A percentile compares a stretch with the other conserved stretches of the same genome.
Conservation (phyloP, 352 stramenopile species). For the Pythium phragmiticola region DNA sequence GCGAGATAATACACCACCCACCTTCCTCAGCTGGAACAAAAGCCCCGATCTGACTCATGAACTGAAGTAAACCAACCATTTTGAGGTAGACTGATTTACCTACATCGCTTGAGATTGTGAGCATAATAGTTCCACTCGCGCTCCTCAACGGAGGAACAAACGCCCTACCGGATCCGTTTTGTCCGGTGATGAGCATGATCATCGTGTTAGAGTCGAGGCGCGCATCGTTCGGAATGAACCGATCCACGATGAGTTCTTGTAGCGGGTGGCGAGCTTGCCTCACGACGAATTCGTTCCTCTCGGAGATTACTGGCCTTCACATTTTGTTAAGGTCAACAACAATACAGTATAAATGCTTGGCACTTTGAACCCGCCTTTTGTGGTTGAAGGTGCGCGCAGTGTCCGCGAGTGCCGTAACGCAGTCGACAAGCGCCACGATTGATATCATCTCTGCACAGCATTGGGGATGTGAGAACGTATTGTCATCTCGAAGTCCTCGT, state of each 20-base stretch:
- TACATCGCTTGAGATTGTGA: slow-evolving; percentile 18
- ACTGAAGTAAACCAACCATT: slow-evolving; percentile 81
- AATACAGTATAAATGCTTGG: background rate
- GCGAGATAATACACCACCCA: slow-evolving; percentile 13
- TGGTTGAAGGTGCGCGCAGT: slow-evolving; percentile 76
- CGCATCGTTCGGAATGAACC: slow-evolving; percentile 85
- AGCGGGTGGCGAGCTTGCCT: slow-evolving; percentile 74
- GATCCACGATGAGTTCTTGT: slow-evolving; percentile 80
- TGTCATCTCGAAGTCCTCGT: background rate
- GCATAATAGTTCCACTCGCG: background rate
- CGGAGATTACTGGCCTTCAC: slow-evolving; percentile 46
- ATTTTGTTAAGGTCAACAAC: background rate
- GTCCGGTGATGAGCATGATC: slow-evolving; percentile 74
- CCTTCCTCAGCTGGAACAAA: slow-evolving; percentile 78
- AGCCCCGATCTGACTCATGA: slow-evolving; percentile 82
- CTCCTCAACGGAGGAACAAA: background rate
- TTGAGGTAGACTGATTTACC: slow-evolving; percentile 88
- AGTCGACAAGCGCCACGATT: slow-evolving; percentile 68
- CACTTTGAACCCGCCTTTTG: slow-evolving; percentile 37
- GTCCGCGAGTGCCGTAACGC: slow-evolving; percentile 62
- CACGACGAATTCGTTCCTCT: slow-evolving; percentile 47
- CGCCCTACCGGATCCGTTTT: slow-evolving; percentile 78
- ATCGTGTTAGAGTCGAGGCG: slow-evolving; percentile 37
- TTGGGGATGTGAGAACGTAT: slow-evolving; percentile 2
- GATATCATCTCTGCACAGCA: slow-evolving; percentile 60